phyloP scores from a whole-genome alignment of 2,329 filamentous ascomycete species.

The Fusarium sterilihyphosum region DNA sequence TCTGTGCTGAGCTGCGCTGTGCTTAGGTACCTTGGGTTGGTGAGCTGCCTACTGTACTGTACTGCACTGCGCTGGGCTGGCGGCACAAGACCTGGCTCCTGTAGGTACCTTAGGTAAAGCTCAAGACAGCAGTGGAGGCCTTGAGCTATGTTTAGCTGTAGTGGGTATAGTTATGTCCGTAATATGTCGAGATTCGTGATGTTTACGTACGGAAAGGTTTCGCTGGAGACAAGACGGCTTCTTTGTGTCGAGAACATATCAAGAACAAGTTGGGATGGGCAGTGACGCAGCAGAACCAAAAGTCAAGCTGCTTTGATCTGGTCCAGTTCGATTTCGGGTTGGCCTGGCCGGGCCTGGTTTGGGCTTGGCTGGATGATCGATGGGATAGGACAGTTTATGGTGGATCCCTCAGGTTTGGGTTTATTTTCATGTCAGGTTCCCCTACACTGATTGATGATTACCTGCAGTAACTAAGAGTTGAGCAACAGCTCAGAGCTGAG shows the following conservation, averaged over 20 bases:
- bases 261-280: slow-evolving; percentile 24
- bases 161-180: neutral
- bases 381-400: slow-evolving; percentile 37
- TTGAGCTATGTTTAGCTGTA: neutral
- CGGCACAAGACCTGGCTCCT: neutral
- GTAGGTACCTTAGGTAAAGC: neutral
- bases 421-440: slow-evolving; percentile 18
- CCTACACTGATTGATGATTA: slow-evolving; percentile 4
- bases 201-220: slow-evolving; percentile 1
- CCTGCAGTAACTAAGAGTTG: neutral
- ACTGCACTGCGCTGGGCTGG: slow-evolving; percentile 11
- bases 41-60: neutral
- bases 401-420: slow-evolving; percentile 28
- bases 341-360: slow-evolving; percentile 21
- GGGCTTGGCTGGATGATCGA: slow-evolving; percentile 5
- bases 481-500: slow-evolving; percentile 8
- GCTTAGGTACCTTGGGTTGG: neutral
- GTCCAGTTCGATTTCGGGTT: slow-evolving; percentile 34
- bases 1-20: slow-evolving; percentile 28
- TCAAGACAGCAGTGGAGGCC: neutral
- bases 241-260: slow-evolving; percentile 19
- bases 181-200: neutral
- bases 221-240: slow-evolving; percentile 2
- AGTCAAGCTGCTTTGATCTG: slow-evolving; percentile 36
- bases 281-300: slow-evolving; percentile 40